These are phyloP conservation scores for Ascochyta clinopodiicola DNA, from an alignment of 2,329 filamentous ascomycete genomes.

Conservation along the genomic window DNA sequence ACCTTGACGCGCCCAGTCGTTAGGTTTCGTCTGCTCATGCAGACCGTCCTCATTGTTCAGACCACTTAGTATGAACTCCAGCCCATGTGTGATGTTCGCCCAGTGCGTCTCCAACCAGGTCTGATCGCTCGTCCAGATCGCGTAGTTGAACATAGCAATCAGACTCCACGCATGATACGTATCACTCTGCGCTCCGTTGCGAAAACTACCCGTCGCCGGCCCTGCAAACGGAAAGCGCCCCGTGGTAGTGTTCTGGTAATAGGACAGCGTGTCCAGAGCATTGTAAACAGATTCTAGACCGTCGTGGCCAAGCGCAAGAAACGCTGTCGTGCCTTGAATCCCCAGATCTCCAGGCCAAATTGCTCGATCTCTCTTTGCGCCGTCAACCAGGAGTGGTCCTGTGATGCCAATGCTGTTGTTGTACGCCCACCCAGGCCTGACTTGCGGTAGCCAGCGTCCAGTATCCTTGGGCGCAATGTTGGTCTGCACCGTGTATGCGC, in stretches of 20 bases:
- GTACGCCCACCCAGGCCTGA: conserved; percentile 42
- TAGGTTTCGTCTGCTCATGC: conserved; percentile 25
- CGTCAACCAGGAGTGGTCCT: conserved; percentile 47
- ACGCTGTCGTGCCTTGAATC: conserved; percentile 19
- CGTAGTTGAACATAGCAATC: conserved; percentile 30
- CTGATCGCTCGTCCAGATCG: conserved; percentile 22
- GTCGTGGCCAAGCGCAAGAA: conserved; percentile 8
- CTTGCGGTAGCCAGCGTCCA: conserved; percentile 36
- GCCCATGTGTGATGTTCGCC: conserved; percentile 19
- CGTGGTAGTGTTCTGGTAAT: conserved; percentile 28
- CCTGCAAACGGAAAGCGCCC: conserved; percentile 29
- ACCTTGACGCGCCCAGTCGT: conserved; percentile 42
- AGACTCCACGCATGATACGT: conserved; percentile 33
- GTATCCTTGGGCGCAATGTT: conserved; percentile 45
- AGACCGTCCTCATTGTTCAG: conserved; percentile 17
- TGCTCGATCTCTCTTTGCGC: conserved; percentile 49
- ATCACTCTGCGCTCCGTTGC: conserved; percentile 24
- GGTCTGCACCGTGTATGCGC: conserved; percentile 50
- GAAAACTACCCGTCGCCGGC: conserved; percentile 14
- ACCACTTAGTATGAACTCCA: conserved; percentile 25
- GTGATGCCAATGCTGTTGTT: conserved; percentile 45
- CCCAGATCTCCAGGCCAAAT: conserved; percentile 44
- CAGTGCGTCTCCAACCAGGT: conserved; percentile 21
- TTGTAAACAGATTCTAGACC: conserved; percentile 23
- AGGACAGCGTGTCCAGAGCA: conserved; percentile 26